phyloP scores from a whole-genome alignment of 352 stramenopile genomes.

The Globisporangium spinosum region DNA sequence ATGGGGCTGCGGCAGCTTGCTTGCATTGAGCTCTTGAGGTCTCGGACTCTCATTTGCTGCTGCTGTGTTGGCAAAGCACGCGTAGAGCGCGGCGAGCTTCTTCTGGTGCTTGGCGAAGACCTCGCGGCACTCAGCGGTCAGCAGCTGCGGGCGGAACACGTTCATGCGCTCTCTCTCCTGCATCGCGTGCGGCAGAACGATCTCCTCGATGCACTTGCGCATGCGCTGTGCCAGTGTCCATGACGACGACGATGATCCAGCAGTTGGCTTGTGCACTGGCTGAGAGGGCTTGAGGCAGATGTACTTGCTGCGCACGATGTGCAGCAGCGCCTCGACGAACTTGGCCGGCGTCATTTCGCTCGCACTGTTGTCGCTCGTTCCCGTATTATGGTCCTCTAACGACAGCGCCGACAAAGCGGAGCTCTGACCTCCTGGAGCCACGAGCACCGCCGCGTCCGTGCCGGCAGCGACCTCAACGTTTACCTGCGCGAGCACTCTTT shows the following conservation, averaged over 20 bases:
- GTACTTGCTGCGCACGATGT: slow-evolving; percentile 43
- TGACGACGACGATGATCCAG: too few species aligned
- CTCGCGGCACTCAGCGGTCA: slow-evolving; percentile 44
- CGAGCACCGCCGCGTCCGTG: slow-evolving; percentile 21
- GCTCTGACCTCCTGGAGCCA: slow-evolving; percentile 4
- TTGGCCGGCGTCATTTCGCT: slow-evolving; percentile 62
- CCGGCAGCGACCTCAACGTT: slow-evolving; percentile 35
- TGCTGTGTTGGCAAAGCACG: slow-evolving; percentile 27
- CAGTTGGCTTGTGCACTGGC: not conserved
- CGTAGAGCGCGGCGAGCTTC: slow-evolving; percentile 39
- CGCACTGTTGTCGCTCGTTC: slow-evolving; percentile 12
- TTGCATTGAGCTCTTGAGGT: not conserved
- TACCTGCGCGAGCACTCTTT: slow-evolving; percentile 51
- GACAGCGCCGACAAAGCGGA: not conserved
- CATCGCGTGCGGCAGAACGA: slow-evolving; percentile 54
- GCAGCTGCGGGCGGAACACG: slow-evolving; percentile 47
- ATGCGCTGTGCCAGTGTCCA: slow-evolving; percentile 37
- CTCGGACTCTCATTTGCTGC: not conserved
- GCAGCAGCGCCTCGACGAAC: slow-evolving; percentile 63
- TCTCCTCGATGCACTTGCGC: slow-evolving; percentile 43
- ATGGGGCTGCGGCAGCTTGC: not conserved
- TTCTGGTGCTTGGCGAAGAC: slow-evolving; percentile 50
- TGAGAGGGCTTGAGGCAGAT: slow-evolving; percentile 20
- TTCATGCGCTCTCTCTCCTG: slow-evolving; percentile 44
- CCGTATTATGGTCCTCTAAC: not conserved